Evolutionary conservation across 2,329 filamentous ascomycete genomes (phyloP).

Genomic region (Aspergillus arachidicola): DNA sequence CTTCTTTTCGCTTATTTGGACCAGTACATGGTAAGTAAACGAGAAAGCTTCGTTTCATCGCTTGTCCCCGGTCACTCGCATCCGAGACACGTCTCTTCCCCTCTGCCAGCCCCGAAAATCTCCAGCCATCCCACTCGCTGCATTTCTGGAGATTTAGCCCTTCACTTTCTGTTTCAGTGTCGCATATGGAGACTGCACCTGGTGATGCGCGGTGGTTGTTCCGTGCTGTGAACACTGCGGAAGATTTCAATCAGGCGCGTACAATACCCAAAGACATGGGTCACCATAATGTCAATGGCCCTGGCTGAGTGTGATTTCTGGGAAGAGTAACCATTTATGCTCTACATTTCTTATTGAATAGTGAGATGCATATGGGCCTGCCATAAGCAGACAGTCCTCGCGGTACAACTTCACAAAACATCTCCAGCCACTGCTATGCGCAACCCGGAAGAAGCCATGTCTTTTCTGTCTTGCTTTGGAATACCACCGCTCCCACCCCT

Average conservation of each 20-base stretch:
- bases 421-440: constrained; percentile 1
- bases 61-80: constrained; percentile 18
- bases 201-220: constrained; percentile 14
- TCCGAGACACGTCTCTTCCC: constrained; percentile 12
- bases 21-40: constrained; percentile 28
- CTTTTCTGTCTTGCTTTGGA: background rate
- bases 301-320: background rate
- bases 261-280: constrained; percentile 1
- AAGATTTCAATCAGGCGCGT: constrained; percentile 20
- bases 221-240: constrained; percentile 8
- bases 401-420: background rate
- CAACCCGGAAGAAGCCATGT: constrained; percentile 5
- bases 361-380: constrained; percentile 7
- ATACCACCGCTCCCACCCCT: background rate
- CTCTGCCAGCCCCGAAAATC: background rate
- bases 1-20: constrained; percentile 28
- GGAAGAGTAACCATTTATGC: background rate
- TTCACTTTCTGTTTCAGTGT: constrained; percentile 4
- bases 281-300: background rate
- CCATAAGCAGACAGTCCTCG: background rate
- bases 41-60: constrained; percentile 21
- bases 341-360: background rate
- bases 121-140: constrained; percentile 1
- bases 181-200: constrained; percentile 6
- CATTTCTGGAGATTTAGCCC: background rate